Base-by-base conservation (phyloP, 768 basidiomycete species). In the Panaeolus papilionaceus region DNA sequence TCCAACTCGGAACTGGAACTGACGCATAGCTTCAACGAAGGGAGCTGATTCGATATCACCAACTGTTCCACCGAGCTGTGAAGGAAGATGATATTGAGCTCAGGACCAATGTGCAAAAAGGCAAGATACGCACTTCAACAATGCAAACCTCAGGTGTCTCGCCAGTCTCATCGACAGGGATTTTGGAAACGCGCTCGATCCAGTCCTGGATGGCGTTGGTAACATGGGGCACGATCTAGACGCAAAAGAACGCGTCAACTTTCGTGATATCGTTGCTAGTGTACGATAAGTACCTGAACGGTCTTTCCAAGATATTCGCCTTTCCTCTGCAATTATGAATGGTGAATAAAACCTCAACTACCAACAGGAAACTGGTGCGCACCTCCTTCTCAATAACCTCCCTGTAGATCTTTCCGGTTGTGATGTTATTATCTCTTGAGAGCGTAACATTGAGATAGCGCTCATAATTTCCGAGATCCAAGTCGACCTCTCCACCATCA, bases 1-100 rank as follows among this genome's bases (percentile, higher is more conserved):
- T 18, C 97, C 96, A 23, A 99, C 96, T 66, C 97, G 91, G 84
- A 98, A 98, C 76, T 99, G 97, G 85, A 99, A 99, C 78, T 99
- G 97, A n/a, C 97, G 90, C 92, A 99, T 96, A 0, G 97, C 97
- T 78, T 99, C 97, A 58, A 99, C 85, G 78, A 99, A 99, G 2
- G 97, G 97, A 3, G 96, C 96, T 6, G 95, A 98, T 74, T 99
- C 97, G 76, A 99, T 99, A 74, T 99, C 97, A 54, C 97, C 97
- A 16, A 99, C 97, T 0, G 97, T 99, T 23, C 97, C 97, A 66
- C 97, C 97, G 69, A 99, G 92, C 95, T 96, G 69, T 38, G 16
- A n/a, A 65, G 16, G 8, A 33, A 47, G 16, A n/a, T 39, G 45
- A 18, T 64, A 51, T 44, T 33, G 62, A 37, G 18, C 61, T 12